Conservation (phyloP, 306 rosid genomes). For the Echinosophora koreensis region DNA sequence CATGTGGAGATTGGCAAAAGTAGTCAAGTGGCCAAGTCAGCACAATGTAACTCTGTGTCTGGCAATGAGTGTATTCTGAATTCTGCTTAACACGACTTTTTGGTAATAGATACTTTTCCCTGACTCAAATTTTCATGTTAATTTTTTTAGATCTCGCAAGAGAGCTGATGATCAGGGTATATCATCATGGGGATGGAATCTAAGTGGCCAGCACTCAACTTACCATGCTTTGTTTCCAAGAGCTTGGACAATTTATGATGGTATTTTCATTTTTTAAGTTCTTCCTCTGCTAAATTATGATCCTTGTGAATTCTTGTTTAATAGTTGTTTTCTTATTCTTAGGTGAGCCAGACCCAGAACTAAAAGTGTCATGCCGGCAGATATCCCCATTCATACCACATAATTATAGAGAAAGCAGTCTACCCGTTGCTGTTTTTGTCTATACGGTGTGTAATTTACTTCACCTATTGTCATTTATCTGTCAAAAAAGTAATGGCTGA, state of each 20-base stretch:
- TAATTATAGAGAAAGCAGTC: conserved; percentile 95
- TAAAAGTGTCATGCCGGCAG: conserved; percentile 94
- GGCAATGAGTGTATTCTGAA: conserved; percentile 8
- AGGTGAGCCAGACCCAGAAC: conserved; percentile 99
- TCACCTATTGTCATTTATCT: conserved; percentile 20
- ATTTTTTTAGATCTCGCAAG: conserved; percentile 53
- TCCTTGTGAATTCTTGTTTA: conserved; percentile 32
- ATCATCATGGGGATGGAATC: conserved; percentile 99
- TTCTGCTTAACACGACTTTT: conserved; percentile 13
- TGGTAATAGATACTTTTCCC: conserved; percentile 27
- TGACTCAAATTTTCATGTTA: conserved; percentile 27
- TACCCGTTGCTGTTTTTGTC: conserved; percentile 94
- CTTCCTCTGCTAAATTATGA: conserved; percentile 5
- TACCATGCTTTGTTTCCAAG: conserved; percentile 99
- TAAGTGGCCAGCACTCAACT: conserved; percentile 94
- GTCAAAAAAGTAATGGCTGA: background rate
- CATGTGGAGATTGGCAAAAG: conserved; percentile 2
- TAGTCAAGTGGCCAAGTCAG: conserved; percentile 5
- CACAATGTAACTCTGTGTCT: conserved; percentile 6
- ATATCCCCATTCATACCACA: conserved; percentile 97
- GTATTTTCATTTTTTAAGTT: conserved; percentile 58
- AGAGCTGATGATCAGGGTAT: conserved; percentile 84
- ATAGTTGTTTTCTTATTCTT: conserved; percentile 39
- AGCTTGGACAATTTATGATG: conserved; percentile 99
- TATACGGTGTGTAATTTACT: conserved; percentile 73